Evolutionary conservation across 768 basidiomycete genomes (phyloP), one percentile per base, ranked within the genome.

Genomic region (Naematelia encephala): DNA sequence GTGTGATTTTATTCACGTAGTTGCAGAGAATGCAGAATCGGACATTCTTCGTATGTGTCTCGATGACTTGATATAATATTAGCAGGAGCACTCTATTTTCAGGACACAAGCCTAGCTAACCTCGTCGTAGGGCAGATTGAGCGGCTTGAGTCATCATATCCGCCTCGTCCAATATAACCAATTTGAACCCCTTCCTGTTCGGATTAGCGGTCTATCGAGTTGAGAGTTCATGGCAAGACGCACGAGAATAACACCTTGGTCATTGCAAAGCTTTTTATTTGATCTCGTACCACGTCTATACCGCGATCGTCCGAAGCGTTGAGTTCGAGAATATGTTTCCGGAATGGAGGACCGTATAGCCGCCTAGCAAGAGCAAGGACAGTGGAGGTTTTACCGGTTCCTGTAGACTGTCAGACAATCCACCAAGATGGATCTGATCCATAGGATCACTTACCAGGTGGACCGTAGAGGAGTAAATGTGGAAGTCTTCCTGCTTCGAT

Each of bases 101-200:
- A 14, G 46, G 8, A 19, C 4, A 26, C 14, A 22, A 14, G 50
- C n/a, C 21, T 12, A 23, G 63, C 77, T 52, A 28, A 81, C 81
- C 81, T 69, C 96, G 88, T 26, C 96, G 88, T 27, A 99, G 84
- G 23, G 96, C 96, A 2, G 93, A 90, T 74, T 99, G 96, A 1
- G 96, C 96, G 56, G 90, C 88, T 63, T 91, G 87, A 0, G 96
- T 99, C 96, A 99, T 99, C 94, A 96, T 96, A 81, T 99, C 96
- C n/a, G 96, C 96, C 78, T 99, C 96, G 67, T 99, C 96, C 29
- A 99, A 85, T 61, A 99, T 86, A 77, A 99, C 94, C 74, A 99
- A 86, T 72, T 98, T 99, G 84, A 87, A 98, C 16, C 91, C 91
- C 70, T 92, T 92, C 12, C 91, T 85, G 73, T 86, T 12, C 23